Evolutionary conservation across 805 yeast genomes (phyloP), one percentile per base, ranked within the genome.

Genomic region (Lipomyces orientalis): DNA sequence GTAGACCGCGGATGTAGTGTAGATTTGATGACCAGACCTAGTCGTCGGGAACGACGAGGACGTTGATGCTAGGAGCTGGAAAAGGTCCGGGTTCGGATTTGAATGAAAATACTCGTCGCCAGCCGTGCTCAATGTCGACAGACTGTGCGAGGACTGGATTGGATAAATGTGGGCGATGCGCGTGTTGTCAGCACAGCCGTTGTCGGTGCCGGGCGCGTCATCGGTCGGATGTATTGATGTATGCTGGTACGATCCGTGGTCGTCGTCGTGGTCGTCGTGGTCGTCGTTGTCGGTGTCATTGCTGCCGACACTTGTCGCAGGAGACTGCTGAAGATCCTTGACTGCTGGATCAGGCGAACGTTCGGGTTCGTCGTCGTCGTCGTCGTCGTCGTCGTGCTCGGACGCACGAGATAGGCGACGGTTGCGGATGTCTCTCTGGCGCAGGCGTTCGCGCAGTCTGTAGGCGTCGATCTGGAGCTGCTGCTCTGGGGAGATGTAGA

Each of bases 401-500:
- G 43, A 37, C 5, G 43, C 43, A 16, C 49, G 49, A 19, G 49
- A 43, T 43, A 43, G 49, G 49, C 49, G 49, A 43, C 59, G 59
- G 25, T 34, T 62, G 46, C 67, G 64, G 16, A 64, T 60, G 14
- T 51, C 39, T 29, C 64, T 59, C 58, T 60, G 67, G 9, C 64
- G 61, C 12, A 60, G 7, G 29, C 67, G 64, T 39, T 64, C 67
- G n/a, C 55, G 37, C 16, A 46, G 54, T 14, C 64, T 56, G 58
- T 60, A 61, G 29, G 35, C 59, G 35, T 55, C 64, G 4, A 64
- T 39, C 54, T 56, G 43, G 51, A 39, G 61, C 46, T 46, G 33
- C 51, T 64, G 62, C 34, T 64, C 58, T 14, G 61, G 52, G n/a
- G 58, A 39, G 29, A 60, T 58, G 7, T 14, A 25, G 19, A 55